phyloP scores from a whole-genome alignment of 345 rosid species.

The Ceriops decandra region DNA sequence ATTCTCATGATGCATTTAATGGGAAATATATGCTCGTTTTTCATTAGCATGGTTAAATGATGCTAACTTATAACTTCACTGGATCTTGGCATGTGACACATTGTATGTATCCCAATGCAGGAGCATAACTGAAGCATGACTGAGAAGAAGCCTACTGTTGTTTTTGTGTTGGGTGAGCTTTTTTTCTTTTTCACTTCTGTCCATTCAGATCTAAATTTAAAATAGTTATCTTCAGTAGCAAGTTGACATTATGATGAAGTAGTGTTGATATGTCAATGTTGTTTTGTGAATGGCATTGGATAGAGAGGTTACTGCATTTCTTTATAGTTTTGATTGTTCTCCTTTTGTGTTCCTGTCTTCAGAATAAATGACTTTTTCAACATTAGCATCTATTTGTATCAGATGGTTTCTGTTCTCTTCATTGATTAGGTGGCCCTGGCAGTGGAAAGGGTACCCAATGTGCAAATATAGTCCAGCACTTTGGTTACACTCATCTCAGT shows the following conservation, averaged over 20 bases:
- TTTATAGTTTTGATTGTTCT: too few relatives aligned
- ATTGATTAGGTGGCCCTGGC: conserved; percentile 79
- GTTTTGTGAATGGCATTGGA: too few relatives aligned
- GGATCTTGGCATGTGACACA: not conserved
- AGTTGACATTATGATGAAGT: too few relatives aligned
- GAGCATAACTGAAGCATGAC: conserved; percentile 35
- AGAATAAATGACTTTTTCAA: not conserved
- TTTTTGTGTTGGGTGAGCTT: conserved; percentile 80
- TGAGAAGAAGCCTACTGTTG: conserved; percentile 63
- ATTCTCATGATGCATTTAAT: too few relatives aligned
- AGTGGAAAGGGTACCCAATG: conserved; percentile 45
- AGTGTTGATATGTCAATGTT: too few relatives aligned
- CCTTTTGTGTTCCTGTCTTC: too few relatives aligned
- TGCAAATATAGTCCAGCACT: conserved; percentile 23
- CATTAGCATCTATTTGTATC: conserved; percentile 4
- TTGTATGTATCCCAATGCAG: conserved; percentile 33
- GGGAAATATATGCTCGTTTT: too few relatives aligned
- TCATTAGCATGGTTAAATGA: too few relatives aligned
- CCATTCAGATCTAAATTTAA: not conserved
- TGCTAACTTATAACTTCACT: not conserved
- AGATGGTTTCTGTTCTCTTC: conserved; percentile 4
- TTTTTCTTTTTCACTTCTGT: not conserved
- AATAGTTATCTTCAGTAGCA: too few relatives aligned
- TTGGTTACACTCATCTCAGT: conserved; percentile 34
- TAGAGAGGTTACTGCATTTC: too few relatives aligned